Evolutionary conservation across 108 stramenopile genomes (phyloP).

Genomic region (Stephanodiscus triporus): DNA sequence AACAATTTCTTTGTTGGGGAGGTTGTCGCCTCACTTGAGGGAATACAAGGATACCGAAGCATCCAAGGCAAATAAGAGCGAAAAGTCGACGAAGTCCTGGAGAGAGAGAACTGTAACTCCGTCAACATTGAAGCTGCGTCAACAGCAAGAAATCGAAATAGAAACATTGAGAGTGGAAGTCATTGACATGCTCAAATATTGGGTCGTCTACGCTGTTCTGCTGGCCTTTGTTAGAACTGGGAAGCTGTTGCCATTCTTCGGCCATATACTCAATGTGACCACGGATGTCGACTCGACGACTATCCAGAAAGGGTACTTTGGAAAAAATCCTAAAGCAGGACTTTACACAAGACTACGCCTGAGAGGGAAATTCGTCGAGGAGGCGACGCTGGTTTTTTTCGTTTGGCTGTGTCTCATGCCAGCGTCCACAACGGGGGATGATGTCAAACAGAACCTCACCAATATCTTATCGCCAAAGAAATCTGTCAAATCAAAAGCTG

Average conservation of each 20-base stretch:
- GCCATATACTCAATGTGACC: slow-evolving; percentile 30
- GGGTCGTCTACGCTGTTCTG: slow-evolving; percentile 68
- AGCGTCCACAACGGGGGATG: slow-evolving; percentile 34
- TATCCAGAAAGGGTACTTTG: slow-evolving; percentile 1
- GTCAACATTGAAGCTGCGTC: slow-evolving; percentile 34
- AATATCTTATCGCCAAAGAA: slow-evolving; percentile 9
- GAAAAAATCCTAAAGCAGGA: slow-evolving; percentile 15
- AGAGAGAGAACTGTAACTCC: slow-evolving; percentile 13
- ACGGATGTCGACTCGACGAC: slow-evolving; percentile 9
- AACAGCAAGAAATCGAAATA: slow-evolving; percentile 39
- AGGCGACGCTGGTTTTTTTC: slow-evolving; percentile 70
- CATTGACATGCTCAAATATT: slow-evolving; percentile 68
- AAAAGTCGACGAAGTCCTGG: background rate
- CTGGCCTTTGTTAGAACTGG: slow-evolving; percentile 46
- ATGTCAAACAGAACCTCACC: slow-evolving; percentile 7
- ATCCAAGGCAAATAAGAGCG: background rate
- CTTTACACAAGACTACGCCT: slow-evolving; percentile 29
- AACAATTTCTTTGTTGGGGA: slow-evolving; percentile 54
- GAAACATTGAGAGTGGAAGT: slow-evolving; percentile 26
- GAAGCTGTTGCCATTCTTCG: slow-evolving; percentile 59
- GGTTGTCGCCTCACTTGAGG: slow-evolving; percentile 16
- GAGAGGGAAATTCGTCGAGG: slow-evolving; percentile 40
- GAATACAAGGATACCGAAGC: slow-evolving; percentile 14
- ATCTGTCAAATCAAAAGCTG: background rate
- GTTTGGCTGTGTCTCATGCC: slow-evolving; percentile 79